A percentile compares a stretch with the other conserved stretches of the same genome.
phyloP scores from a whole-genome alignment of 1,284 basidiomycete species.

The Malassezia brasiliensis region DNA sequence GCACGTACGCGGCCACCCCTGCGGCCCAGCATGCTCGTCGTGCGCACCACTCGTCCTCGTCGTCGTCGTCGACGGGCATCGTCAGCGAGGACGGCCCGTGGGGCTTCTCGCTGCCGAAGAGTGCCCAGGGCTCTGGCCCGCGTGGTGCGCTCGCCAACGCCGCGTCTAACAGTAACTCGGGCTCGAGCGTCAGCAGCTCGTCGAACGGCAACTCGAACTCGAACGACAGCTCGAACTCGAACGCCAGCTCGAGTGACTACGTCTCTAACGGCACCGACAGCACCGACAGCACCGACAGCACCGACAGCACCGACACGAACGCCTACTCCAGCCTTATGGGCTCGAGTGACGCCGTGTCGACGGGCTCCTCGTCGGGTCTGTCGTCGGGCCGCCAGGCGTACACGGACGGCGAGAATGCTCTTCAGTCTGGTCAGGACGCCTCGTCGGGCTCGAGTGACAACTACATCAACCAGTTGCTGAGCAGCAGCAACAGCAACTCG shows the following conservation, averaged over 20 bases:
- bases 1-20: conserved; percentile 4
- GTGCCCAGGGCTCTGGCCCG: not conserved
- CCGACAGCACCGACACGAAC: not conserved
- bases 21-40: not conserved
- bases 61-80: not conserved
- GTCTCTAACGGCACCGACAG: not conserved
- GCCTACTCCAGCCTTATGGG: not conserved
- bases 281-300: not conserved
- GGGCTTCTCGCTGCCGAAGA: conserved; percentile 1
- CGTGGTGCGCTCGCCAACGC: no score
- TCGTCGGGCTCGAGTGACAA: not conserved
- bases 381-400: not conserved
- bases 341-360: not conserved
- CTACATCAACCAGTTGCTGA: not conserved
- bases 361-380: no score
- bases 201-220: not conserved
- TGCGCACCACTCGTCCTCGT: not conserved
- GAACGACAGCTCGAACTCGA: not conserved
- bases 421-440: not conserved
- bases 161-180: not conserved
- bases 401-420: not conserved
- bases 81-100: not conserved
- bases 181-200: not conserved
- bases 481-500: not conserved
- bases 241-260: not conserved